Conservation (phyloP, 495 filamentous ascomycete genomes). For the Ascodesmis nigricans region DNA sequence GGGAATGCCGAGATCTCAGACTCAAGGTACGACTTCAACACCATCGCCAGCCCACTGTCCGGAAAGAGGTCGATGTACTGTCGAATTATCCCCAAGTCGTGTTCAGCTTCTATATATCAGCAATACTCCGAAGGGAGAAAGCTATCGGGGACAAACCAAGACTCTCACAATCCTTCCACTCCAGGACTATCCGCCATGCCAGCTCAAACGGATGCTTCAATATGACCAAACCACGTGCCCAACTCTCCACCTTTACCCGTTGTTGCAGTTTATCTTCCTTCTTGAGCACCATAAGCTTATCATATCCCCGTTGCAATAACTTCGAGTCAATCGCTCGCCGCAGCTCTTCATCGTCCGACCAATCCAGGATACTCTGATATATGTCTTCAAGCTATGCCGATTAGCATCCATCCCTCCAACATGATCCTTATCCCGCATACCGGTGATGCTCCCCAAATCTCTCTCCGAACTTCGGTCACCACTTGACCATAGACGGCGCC, state of each 20-base stretch:
- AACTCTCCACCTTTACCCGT: constrained; percentile 41
- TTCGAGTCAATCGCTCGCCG: constrained; percentile 78
- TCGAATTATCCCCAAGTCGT: constrained; percentile 49
- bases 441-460: constrained; percentile 36
- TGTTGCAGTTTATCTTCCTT: constrained; percentile 42
- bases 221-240: constrained; percentile 80
- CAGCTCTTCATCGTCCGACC: constrained; percentile 67
- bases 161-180: constrained; percentile 62
- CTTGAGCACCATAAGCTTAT: constrained; percentile 45
- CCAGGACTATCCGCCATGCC: constrained; percentile 73
- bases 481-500: constrained; percentile 68
- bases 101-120: constrained; percentile 31
- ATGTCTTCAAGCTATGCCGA: constrained; percentile 46
- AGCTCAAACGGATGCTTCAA: constrained; percentile 79
- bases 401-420: not conserved
- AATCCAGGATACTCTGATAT: constrained; percentile 67
- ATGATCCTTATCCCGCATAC: constrained; percentile 1
- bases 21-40: constrained; percentile 55
- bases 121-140: not conserved
- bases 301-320: constrained; percentile 56
- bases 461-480: constrained; percentile 64
- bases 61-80: constrained; percentile 74
- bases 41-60: constrained; percentile 53
- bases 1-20: constrained; percentile 76
- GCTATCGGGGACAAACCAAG: constrained; percentile 9